Base-by-base conservation (phyloP, 768 basidiomycete species). In the Calocera viscosa region DNA sequence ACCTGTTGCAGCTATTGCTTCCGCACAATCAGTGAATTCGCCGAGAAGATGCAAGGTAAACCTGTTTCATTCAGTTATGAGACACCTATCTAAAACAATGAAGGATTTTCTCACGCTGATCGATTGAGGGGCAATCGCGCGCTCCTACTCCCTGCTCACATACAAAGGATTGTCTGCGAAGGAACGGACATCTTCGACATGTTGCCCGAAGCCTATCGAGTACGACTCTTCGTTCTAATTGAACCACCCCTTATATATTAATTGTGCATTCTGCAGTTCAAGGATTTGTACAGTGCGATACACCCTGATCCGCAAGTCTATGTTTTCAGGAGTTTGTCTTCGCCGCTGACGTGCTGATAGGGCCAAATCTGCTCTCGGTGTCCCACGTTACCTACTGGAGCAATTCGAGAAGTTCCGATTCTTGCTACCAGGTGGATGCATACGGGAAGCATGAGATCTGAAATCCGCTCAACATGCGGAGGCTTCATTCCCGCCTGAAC, bases 141-240 rank as follows among this genome's bases (percentile, higher is more conserved):
- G 70, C 76, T 84, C 3, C 77, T 86, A 30, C 77, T 82, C 33
- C 82, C 82, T 0, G 73, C 75, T 41, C 74, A 82, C 43, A 85
- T 86, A 35, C 85, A 86, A 72, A 74, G 80, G 35, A 82, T 79
- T 8, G 82, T 87, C 35, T 87, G 86, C 71, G 75, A 73, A 24
- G 85, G 84, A 2, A 82, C 81, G 68, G 86, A 87, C 68, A 82
- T 86, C 28, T 86, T 86, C 71, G 82, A 79, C 14, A 86, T 86
- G 84, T 74, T 86, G 10, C 86, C 85, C 19, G 86, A 87, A 74
- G 72, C 70, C 14, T 73, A 72, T 41, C 10, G 64, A 11, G 35
- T 40, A 22, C 19, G 26, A 8, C 11, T 5, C 3, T 40, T 41
- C 14, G 11, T 19, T 47, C 28, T 2, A 26, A 2, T 10, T 22